Conservation (phyloP, 371 early-diverging fungal genomes). For the Mortierella sp. region DNA sequence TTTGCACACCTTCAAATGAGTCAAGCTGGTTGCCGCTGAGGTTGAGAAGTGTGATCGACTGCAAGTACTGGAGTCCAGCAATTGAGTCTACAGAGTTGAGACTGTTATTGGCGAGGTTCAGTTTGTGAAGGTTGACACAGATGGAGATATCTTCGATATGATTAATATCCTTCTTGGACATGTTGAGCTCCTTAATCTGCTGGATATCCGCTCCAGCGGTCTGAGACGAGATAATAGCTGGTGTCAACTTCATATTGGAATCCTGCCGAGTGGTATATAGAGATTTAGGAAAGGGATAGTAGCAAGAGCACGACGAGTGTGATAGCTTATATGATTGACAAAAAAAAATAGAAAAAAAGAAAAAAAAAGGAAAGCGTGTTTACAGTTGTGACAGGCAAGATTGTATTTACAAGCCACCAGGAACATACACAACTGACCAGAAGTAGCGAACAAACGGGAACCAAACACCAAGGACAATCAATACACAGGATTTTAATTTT, state of each 20-base stretch:
- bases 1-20: constrained; percentile 69
- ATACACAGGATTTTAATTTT: not conserved
- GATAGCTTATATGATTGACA: not conserved
- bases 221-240: constrained; percentile 55
- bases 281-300: not conserved
- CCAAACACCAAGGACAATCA: not conserved
- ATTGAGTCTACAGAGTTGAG: constrained; percentile 67
- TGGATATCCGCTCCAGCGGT: constrained; percentile 43
- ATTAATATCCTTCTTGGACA: constrained; percentile 69
- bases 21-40: constrained; percentile 75
- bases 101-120: constrained; percentile 77
- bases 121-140: constrained; percentile 74
- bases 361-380: too few relatives aligned
- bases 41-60: constrained; percentile 74
- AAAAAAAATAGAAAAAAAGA: constrained; percentile 17
- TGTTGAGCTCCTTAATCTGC: constrained; percentile 64
- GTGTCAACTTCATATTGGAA: constrained; percentile 70
- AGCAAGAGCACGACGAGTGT: not conserved
- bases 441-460: not conserved
- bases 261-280: not conserved
- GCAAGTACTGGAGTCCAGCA: constrained; percentile 66
- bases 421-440: not conserved
- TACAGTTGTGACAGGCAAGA: not conserved
- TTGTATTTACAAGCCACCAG: not conserved
- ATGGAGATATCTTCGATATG: constrained; percentile 77